These are phyloP conservation scores for Sclerotinia spermophila DNA, from an alignment of 2,329 filamentous ascomycete species.

Conservation along the genomic window DNA sequence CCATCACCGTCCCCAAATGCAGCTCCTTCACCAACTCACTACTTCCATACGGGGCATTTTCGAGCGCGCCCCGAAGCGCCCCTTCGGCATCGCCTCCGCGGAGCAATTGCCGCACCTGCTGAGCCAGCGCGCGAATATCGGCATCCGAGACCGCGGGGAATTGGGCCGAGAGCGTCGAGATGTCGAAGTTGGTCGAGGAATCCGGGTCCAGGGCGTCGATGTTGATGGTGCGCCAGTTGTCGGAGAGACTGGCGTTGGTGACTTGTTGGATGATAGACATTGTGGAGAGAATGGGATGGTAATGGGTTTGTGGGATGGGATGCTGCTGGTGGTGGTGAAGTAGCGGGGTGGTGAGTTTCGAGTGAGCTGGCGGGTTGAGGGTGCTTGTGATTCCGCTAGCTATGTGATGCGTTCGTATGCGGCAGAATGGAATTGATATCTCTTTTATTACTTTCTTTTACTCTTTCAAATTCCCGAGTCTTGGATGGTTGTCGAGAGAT, in stretches of 20 bases:
- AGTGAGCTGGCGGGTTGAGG: slow-evolving; percentile 3
- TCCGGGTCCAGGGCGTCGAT: slow-evolving; percentile 89
- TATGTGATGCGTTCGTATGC: not conserved
- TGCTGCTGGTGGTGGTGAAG: not conserved
- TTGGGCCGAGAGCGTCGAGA: slow-evolving; percentile 72
- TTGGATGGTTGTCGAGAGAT: not conserved
- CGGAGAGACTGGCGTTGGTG: slow-evolving; percentile 55
- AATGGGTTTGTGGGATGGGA: not conserved
- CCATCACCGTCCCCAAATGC: slow-evolving; percentile 81
- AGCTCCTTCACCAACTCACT: slow-evolving; percentile 65
- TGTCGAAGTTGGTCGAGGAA: slow-evolving; percentile 87
- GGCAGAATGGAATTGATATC: no score
- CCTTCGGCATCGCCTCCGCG: slow-evolving; percentile 84
- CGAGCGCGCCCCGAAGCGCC: slow-evolving; percentile 76
- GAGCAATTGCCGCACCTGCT: slow-evolving; percentile 83
- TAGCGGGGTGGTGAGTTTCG: slow-evolving; percentile 17
- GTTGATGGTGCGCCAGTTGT: slow-evolving; percentile 84
- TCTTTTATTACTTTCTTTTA: not conserved
- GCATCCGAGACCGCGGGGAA: slow-evolving; percentile 70
- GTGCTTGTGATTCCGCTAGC: not conserved
- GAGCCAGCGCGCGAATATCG: slow-evolving; percentile 73
- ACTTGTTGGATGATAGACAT: slow-evolving; percentile 69
- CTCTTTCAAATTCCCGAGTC: not conserved
- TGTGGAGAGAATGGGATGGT: slow-evolving; percentile 13
- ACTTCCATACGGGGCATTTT: slow-evolving; percentile 75